These are phyloP conservation scores for Citrus medica DNA, from an alignment of 345 rosid species.

Conservation along the genomic window DNA sequence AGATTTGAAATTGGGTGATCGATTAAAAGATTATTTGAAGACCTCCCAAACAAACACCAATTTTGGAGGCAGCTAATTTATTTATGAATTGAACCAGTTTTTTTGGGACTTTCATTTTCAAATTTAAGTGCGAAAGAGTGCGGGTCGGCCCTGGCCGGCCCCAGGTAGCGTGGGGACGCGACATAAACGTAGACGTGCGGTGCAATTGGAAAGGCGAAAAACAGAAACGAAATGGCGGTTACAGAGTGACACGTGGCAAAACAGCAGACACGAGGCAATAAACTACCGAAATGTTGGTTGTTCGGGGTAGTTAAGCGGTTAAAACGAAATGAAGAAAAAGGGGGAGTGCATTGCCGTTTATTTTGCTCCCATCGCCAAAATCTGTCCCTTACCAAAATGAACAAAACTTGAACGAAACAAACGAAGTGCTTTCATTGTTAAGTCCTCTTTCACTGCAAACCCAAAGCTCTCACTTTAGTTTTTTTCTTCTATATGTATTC, in stretches of 20 bases:
- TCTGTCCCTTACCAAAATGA: neutral
- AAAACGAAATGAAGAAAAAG: constrained; percentile 11
- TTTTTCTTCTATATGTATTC: neutral
- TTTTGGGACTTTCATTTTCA: neutral
- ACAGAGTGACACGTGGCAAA: neutral
- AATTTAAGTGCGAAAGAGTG: no score
- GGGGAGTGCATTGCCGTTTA: neutral
- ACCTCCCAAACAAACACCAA: no score
- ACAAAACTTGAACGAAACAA: neutral
- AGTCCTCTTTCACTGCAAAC: constrained; percentile 28
- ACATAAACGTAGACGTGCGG: no score
- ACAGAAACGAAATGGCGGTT: no score
- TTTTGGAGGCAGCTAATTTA: neutral
- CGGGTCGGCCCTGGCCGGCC: no score
- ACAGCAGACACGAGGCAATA: neutral
- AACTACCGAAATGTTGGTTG: constrained; percentile 13
- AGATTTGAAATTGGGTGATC: no score
- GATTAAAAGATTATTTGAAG: no score
- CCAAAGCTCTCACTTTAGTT: constrained; percentile 18
- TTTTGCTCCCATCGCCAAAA: constrained; percentile 22
- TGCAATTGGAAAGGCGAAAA: no score
- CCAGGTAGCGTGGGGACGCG: no score
- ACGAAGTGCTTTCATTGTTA: constrained; percentile 16
- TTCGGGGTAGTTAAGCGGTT: constrained; percentile 27
- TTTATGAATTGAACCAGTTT: neutral